Conservation (phyloP, 169 alveolate species). For the Plasmodium gaboni region DNA sequence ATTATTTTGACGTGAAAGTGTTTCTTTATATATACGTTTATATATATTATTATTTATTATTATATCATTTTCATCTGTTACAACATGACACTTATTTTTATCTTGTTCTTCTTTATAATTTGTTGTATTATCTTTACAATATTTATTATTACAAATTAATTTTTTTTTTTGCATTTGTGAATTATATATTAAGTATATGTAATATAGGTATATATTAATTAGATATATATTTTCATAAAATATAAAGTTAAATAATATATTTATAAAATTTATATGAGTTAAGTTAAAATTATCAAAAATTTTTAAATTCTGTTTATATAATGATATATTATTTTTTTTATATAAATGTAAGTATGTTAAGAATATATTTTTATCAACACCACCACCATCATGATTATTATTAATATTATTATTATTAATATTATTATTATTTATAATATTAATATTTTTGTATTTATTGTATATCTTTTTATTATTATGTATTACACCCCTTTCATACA, state of each 20-base stretch:
- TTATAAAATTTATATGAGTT: constrained; percentile 33
- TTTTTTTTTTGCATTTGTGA: neutral
- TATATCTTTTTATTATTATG: neutral
- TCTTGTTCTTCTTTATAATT: too few species aligned
- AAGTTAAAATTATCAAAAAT: constrained; percentile 49
- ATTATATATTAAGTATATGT: constrained; percentile 2
- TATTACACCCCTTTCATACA: neutral
- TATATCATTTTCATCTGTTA: too few species aligned
- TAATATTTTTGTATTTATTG: neutral
- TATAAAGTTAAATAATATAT: constrained; percentile 29
- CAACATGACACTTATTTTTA: too few species aligned
- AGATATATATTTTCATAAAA: constrained; percentile 50
- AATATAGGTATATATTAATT: constrained; percentile 16
- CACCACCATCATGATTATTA: neutral
- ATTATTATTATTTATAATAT: neutral
- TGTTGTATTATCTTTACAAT: too few species aligned
- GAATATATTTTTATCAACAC: neutral
- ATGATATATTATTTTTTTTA: neutral
- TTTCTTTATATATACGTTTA: too few species aligned
- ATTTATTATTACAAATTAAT: neutral
- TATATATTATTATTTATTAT: too few species aligned
- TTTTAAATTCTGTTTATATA: constrained; percentile 29
- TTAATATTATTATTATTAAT: neutral
- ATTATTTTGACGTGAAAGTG: too few species aligned
- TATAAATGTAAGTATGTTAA: neutral